Evolutionary conservation across 768 basidiomycete species (phyloP).

Genomic region (Rhizopogon sp.): DNA sequence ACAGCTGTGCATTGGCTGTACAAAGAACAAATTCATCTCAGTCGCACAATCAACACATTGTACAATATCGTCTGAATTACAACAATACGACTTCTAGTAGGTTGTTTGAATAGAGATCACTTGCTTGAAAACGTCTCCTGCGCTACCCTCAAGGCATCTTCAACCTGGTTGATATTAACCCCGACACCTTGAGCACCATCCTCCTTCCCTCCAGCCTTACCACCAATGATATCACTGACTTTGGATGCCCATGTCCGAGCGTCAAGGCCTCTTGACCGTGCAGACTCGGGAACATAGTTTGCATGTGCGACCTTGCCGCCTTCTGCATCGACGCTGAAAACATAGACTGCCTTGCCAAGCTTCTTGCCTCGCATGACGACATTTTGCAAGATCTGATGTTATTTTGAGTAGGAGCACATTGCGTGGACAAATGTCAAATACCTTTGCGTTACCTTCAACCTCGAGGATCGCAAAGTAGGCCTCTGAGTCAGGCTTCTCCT

Average conservation of each 20-base stretch:
- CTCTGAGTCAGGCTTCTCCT: conserved; percentile 64
- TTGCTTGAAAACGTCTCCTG: conserved; percentile 31
- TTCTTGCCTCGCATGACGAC: conserved; percentile 77
- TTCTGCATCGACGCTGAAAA: conserved; percentile 74
- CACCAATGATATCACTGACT: conserved; percentile 77
- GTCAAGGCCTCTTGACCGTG: conserved; percentile 64
- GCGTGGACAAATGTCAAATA: conserved; percentile 17
- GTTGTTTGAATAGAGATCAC: neutral
- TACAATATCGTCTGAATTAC: neutral
- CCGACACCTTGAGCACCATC: conserved; percentile 92
- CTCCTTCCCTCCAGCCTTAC: conserved; percentile 96
- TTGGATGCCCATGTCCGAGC: conserved; percentile 85
- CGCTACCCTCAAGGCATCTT: conserved; percentile 63
- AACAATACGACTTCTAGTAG: neutral
- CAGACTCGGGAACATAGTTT: conserved; percentile 69
- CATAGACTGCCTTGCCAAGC: conserved; percentile 78
- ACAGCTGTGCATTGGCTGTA: conserved; percentile 1
- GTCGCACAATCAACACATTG: too few relatives aligned
- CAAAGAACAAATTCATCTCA: too few relatives aligned
- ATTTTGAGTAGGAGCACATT: neutral
- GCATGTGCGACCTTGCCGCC: conserved; percentile 79
- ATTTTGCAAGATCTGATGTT: conserved; percentile 63
- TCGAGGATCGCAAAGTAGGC: conserved; percentile 69
- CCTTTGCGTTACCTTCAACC: conserved; percentile 85
- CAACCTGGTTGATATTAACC: conserved; percentile 50